Evolutionary conservation across 192 early-diverging fungal species (phyloP), one percentile per base, ranked within the genome.

Genomic region (Coemansia sp.): DNA sequence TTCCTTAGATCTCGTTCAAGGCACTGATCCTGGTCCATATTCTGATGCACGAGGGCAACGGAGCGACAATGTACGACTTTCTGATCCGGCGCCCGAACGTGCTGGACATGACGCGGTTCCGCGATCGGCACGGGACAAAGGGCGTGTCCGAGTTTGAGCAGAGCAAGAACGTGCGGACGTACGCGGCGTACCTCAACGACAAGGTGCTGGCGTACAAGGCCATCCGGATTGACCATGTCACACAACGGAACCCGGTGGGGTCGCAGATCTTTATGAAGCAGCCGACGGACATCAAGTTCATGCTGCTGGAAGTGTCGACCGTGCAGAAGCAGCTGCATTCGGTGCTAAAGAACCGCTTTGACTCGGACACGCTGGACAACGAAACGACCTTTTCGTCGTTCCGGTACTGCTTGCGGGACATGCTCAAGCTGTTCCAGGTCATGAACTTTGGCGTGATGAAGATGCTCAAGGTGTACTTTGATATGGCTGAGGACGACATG

Each of bases 391-490:
- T 78, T 25, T 64, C 66, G 4, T 70, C 70, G 1, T 75, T 78
- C 35, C 63, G 71, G 28, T 63, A 70, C 41, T 56, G 73, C 19
- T 39, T 78, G 43, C 65, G 71, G 7, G 76, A 78, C 45, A 56
- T 73, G 58, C 58, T 78, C n/a, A 74, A 69, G 44, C 60, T 78
- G 29, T 78, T 75, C 59, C 76, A 78, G 40, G 65, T 74, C n/a
- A 70, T 75, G 71, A 78, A 78, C 36, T 56, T 55, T 35, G 76
- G 76, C 43, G 71, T 78, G 31, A 78, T 78, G 55, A 78, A 75
- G 44, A 75, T 78, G 66, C 76, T 78, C 54, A 74, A 73, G 50
- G 60, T 58, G n/a, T 77, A 77, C 29, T 77, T 77, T 59, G 64
- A 67, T 17, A 64, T 77, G 55, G 38, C 30, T 2, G 55, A 73